Conservation (phyloP, 2,329 filamentous ascomycete genomes). For the Venturia asperata region DNA sequence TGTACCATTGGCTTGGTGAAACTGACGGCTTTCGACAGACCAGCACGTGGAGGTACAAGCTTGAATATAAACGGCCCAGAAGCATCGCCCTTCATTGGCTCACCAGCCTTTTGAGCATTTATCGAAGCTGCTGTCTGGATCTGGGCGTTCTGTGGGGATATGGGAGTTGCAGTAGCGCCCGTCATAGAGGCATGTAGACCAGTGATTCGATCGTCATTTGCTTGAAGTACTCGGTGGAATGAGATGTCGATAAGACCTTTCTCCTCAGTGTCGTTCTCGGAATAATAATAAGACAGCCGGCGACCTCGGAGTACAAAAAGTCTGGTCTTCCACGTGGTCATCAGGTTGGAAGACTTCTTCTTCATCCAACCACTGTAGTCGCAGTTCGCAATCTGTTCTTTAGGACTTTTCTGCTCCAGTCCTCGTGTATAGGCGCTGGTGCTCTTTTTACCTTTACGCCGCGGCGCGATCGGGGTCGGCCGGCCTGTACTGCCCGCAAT, state of each 20-base stretch:
- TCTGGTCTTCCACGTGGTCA: conserved; percentile 95
- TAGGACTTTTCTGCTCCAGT: conserved; percentile 69
- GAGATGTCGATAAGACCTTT: conserved; percentile 97
- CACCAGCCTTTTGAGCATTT: conserved; percentile 30
- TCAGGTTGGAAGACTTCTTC: conserved; percentile 92
- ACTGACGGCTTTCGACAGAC: conserved; percentile 82
- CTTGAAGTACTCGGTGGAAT: conserved; percentile 90
- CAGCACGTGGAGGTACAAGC: conserved; percentile 80
- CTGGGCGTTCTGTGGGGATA: conserved; percentile 42
- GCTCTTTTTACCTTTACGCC: conserved; percentile 60
- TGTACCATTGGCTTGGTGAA: conserved; percentile 97
- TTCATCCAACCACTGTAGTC: conserved; percentile 99
- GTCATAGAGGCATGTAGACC: conserved; percentile 88
- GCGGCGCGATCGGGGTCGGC: conserved; percentile 23
- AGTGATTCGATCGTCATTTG: conserved; percentile 83
- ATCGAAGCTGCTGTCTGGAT: conserved; percentile 32
- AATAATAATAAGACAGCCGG: conserved; percentile 91
- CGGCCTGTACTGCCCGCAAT: conserved; percentile 15
- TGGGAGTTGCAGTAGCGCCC: conserved; percentile 66
- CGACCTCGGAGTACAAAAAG: conserved; percentile 92
- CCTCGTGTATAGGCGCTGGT: conserved; percentile 92
- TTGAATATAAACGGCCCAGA: conserved; percentile 91
- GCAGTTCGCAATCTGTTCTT: conserved; percentile 75
- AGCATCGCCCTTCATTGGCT: conserved; percentile 31
- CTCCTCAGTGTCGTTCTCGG: conserved; percentile 84